phyloP scores from a whole-genome alignment of 129 eudicot genomes.

The Lactuca sativa region DNA sequence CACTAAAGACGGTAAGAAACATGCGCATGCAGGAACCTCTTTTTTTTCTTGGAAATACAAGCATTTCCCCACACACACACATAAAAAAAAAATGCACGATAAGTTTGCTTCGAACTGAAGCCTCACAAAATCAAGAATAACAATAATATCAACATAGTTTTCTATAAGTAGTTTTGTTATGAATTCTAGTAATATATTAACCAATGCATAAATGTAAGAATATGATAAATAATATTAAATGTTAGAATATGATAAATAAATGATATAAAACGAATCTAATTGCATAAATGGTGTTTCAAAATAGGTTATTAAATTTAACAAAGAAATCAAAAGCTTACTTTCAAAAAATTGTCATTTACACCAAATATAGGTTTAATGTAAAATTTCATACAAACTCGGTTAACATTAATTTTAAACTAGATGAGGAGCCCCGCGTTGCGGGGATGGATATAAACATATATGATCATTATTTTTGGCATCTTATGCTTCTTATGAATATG shows the following conservation, averaged over 20 bases:
- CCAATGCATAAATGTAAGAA: not conserved
- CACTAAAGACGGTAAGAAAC: not conserved
- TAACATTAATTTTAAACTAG: no score
- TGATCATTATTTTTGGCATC: no score
- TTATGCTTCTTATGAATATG: no score
- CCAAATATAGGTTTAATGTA: no score
- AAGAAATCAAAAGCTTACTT: no score
- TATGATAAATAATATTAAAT: not conserved
- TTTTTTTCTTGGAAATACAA: slow-evolving; percentile 21
- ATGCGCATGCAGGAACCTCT: slow-evolving; percentile 15
- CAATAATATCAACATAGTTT: not conserved
- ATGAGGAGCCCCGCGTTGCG: no score
- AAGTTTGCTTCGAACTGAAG: slow-evolving; percentile 13
- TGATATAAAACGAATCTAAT: not conserved
- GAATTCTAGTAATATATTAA: not conserved
- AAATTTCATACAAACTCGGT: no score
- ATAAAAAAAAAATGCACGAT: not conserved
- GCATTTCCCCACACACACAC: no score
- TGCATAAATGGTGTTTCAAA: no score
- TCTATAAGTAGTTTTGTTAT: no score
- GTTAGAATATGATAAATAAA: not conserved
- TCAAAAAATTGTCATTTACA: no score
- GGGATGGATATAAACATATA: no score
- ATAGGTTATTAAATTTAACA: not conserved
- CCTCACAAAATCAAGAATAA: not conserved